phyloP scores from a whole-genome alignment of 139 green algal genomes.

The Chlamydomonas incerta region DNA sequence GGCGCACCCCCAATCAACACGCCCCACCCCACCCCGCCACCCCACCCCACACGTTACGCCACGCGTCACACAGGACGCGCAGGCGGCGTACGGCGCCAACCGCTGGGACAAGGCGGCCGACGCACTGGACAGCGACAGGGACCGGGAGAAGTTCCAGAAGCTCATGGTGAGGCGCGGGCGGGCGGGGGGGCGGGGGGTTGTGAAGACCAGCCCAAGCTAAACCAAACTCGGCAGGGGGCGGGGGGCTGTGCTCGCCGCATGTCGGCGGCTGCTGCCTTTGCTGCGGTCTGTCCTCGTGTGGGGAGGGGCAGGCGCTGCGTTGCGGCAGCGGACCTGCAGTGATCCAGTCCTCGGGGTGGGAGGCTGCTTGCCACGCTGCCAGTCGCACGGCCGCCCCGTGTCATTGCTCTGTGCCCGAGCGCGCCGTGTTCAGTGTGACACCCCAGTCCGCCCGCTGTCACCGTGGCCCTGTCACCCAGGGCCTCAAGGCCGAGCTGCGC shows the following conservation, averaged over 20 bases:
- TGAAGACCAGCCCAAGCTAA: background rate
- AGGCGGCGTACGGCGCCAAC: conserved; percentile 36
- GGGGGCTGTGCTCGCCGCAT: too few relatives aligned
- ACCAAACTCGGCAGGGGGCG: too few relatives aligned
- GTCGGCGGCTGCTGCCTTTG: too few relatives aligned
- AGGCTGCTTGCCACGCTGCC: too few relatives aligned
- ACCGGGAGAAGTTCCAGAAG: conserved; percentile 35
- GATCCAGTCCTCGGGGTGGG: too few relatives aligned
- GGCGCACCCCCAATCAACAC: background rate
- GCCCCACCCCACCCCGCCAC: background rate
- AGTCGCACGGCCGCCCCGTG: too few relatives aligned
- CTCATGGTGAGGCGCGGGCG: conserved; percentile 29
- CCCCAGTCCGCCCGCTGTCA: too few relatives aligned
- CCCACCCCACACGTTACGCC: background rate
- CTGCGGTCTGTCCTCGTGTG: too few relatives aligned
- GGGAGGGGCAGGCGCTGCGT: too few relatives aligned
- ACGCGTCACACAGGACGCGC: background rate
- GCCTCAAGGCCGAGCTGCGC: conserved; percentile 22
- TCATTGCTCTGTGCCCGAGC: too few relatives aligned
- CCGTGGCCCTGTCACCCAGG: conserved; percentile 1
- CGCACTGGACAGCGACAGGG: background rate
- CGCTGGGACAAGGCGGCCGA: conserved; percentile 36
- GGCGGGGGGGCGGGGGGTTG: background rate
- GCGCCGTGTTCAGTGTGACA: too few relatives aligned
- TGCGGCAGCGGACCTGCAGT: too few relatives aligned